phyloP scores from a whole-genome alignment of 139 green algal species.

The Closterium sp. region DNA sequence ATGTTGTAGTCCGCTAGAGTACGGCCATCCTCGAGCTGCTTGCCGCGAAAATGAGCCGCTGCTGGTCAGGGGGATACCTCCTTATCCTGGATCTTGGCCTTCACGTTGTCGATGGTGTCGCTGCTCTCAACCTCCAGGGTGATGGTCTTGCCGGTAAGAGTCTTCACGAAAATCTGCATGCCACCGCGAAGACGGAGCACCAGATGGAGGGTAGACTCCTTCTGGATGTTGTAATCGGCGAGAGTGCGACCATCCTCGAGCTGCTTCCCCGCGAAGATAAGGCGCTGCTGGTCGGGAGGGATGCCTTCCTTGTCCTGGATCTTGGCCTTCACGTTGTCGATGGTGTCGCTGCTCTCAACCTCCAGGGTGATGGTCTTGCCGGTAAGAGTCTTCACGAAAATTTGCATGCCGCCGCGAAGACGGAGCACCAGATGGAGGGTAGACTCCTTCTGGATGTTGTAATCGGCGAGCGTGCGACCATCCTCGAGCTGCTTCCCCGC shows the following conservation, averaged over 20 bases:
- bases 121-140: slow-evolving; percentile 55
- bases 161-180: background rate
- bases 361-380: background rate
- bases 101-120: slow-evolving; percentile 59
- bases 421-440: slow-evolving; percentile 69
- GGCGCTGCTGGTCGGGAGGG: background rate
- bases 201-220: background rate
- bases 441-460: slow-evolving; percentile 94
- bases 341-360: background rate
- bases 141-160: slow-evolving; percentile 28
- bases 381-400: slow-evolving; percentile 53
- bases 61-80: too few relatives aligned
- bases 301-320: background rate
- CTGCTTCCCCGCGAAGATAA: background rate
- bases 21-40: too few relatives aligned
- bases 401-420: slow-evolving; percentile 69
- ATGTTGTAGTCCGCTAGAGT: too few relatives aligned
- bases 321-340: background rate
- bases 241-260: background rate
- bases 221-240: background rate
- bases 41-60: too few relatives aligned
- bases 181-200: background rate
- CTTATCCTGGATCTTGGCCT: slow-evolving; percentile 50
- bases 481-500: slow-evolving; percentile 97
- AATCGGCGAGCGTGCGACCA: slow-evolving; percentile 91